These are phyloP conservation scores for Xanthoconium stramineum DNA, from an alignment of 768 basidiomycete species.

Conservation along the genomic window DNA sequence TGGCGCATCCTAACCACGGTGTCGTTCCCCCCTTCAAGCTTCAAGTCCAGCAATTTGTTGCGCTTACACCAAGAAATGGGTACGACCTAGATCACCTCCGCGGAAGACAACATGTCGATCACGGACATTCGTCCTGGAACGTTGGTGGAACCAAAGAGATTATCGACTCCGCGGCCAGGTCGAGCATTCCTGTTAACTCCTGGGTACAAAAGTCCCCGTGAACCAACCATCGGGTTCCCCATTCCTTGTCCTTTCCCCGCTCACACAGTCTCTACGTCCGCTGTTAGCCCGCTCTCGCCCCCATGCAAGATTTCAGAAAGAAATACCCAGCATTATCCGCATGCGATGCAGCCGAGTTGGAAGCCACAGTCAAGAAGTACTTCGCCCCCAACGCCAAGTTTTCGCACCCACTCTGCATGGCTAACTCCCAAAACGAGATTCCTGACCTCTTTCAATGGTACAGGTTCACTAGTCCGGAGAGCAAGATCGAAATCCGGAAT, in stretches of 20 bases:
- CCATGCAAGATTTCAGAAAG: slow-evolving; percentile 54
- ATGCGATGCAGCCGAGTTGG: slow-evolving; percentile 47
- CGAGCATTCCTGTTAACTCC: slow-evolving; percentile 1
- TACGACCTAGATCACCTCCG: neutral
- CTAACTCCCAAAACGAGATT: slow-evolving; percentile 51
- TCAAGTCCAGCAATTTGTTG: neutral
- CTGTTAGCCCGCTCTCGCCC: neutral
- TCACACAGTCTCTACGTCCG: neutral
- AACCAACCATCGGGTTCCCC: neutral
- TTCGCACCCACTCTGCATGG: slow-evolving; percentile 55
- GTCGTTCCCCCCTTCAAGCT: neutral
- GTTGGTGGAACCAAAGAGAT: neutral
- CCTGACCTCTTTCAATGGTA: slow-evolving; percentile 64
- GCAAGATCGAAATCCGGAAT: slow-evolving; percentile 39
- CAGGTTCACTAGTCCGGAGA: slow-evolving; percentile 55
- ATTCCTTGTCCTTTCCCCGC: neutral
- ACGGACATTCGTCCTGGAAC: slow-evolving; percentile 6
- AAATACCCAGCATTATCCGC: slow-evolving; percentile 50
- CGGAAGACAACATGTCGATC: neutral
- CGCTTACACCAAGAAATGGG: neutral
- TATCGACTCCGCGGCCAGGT: neutral
- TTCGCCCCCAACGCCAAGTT: slow-evolving; percentile 56
- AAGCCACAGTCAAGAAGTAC: slow-evolving; percentile 45
- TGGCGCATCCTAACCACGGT: too few relatives aligned
- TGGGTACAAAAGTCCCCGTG: slow-evolving; percentile 15